These are phyloP conservation scores for Pyrus hybrid DNA, from an alignment of 331 rosid genomes.

Conservation along the genomic window DNA sequence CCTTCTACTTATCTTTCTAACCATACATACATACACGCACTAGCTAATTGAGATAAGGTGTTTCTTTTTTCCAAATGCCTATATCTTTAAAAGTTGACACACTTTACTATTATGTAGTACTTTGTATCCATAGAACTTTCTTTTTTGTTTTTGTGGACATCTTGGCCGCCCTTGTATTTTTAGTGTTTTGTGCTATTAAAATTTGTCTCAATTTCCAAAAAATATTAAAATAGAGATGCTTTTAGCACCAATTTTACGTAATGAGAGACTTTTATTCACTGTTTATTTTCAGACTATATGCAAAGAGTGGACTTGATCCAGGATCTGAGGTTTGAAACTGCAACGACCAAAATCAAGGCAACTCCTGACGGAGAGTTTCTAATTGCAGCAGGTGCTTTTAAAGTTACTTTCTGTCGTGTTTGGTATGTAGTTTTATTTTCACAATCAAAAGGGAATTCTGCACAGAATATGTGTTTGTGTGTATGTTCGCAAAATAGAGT, in stretches of 20 bases:
- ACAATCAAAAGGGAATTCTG: neutral
- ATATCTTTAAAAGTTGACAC: too few species aligned
- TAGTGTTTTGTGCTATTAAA: too few species aligned
- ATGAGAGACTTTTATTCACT: neutral
- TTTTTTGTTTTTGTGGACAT: too few species aligned
- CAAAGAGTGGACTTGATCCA: conserved; percentile 62
- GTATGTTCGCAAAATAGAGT: neutral
- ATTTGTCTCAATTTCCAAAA: too few species aligned
- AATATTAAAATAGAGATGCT: neutral
- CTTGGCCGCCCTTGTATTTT: too few species aligned
- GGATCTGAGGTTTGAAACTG: conserved; percentile 72
- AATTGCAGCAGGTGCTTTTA: conserved; percentile 69
- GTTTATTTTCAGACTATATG: conserved; percentile 42
- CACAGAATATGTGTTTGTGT: neutral
- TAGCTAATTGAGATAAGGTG: too few species aligned
- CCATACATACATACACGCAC: too few species aligned
- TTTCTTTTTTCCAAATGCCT: too few species aligned
- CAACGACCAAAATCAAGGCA: conserved; percentile 75
- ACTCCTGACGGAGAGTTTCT: conserved; percentile 83
- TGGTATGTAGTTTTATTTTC: neutral
- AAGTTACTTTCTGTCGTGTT: neutral
- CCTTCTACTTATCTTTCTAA: too few species aligned
- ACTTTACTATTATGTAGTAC: too few species aligned
- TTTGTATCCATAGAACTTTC: too few species aligned
- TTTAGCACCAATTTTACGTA: neutral